These are phyloP conservation scores for Candida ponderosae DNA, from an alignment of 805 yeast species.

Conservation along the genomic window DNA sequence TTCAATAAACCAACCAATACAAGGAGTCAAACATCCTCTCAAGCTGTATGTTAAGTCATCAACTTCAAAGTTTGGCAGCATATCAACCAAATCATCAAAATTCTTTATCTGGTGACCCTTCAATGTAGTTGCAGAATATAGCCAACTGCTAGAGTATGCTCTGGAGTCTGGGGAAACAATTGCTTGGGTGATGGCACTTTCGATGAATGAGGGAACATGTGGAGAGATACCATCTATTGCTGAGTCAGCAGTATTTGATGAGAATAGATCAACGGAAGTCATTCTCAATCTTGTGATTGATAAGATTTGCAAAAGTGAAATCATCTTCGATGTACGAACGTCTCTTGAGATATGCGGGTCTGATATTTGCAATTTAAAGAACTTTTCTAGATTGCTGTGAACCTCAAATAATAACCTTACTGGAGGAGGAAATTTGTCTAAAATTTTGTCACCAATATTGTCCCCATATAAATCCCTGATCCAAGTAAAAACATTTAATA, in stretches of 20 bases:
- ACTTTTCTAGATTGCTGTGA: conserved; percentile 58
- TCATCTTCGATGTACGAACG: conserved; percentile 62
- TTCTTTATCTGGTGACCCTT: conserved; percentile 16
- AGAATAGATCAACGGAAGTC: conserved; percentile 42
- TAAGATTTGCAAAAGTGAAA: conserved; percentile 54
- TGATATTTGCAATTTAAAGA: conserved; percentile 55
- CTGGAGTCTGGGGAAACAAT: conserved; percentile 79
- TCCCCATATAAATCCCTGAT: conserved; percentile 48
- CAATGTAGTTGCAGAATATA: conserved; percentile 31
- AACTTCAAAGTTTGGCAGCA: conserved; percentile 27
- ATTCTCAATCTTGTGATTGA: conserved; percentile 64
- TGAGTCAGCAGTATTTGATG: conserved; percentile 22
- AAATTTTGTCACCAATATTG: conserved; percentile 30
- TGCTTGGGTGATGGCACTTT: conserved; percentile 67
- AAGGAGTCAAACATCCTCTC: conserved; percentile 56
- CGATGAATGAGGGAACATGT: conserved; percentile 77
- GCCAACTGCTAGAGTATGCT: conserved; percentile 62
- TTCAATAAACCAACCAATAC: conserved; percentile 87
- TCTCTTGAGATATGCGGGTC: conserved; percentile 51
- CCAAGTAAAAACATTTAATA: conserved; percentile 68
- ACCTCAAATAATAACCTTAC: conserved; percentile 58
- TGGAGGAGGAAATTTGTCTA: conserved; percentile 56
- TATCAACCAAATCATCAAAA: conserved; percentile 22
- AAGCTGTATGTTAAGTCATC: conserved; percentile 20
- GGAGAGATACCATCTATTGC: conserved; percentile 27